Base-by-base conservation (phyloP, 2,329 filamentous ascomycete genomes). In the Triangularia verruculosa region DNA sequence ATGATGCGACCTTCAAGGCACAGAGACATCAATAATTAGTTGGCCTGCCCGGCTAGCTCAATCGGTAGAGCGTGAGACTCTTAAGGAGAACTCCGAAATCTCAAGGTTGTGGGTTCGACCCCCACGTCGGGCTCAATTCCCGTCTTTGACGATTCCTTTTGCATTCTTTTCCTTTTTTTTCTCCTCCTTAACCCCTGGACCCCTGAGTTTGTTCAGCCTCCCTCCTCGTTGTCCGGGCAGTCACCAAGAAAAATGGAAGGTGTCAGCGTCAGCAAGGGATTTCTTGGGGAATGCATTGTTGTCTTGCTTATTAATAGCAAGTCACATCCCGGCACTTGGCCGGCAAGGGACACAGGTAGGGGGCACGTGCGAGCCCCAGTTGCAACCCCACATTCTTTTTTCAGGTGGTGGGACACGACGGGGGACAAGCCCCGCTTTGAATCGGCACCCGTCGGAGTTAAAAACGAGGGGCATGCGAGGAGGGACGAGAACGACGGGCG, bases 51-150 rank as follows among this genome's bases (percentile, higher is more conserved):
- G 81, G 82, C 80, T 87, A 86, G 84, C 84, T 86, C 84, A 86
- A 86, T 86, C 83, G 83, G 83, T 88, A 89, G 86, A 89, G 85
- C 86, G 85, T 88, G 82, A 87, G 86, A 88, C 86, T 88, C 86
- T 85, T 84, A 84, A 83, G 54, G 55, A 59, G 27, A 62, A 59
- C 43, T 60, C 58, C 61, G 55, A 58, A 47, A 47, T 47, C 39
- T 47, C 39, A 47, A 47, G 39, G 39, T 47, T 47, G 39, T 47
- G 39, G 39, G 39, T 47, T 47, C 39, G 39, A 47, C 39, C 39
- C 39, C 39, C 39, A 47, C 39, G 39, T 47, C 39, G 39, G 39
- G 39, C 39, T 47, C 39, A 47, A 47, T 47, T 47, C 39, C 39
- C 39, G 39, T 47, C 39, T 22, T 47, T 17, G 39, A 47, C 39